A percentile compares a stretch with the other conserved stretches of the same genome.
Conservation (phyloP, 352 stramenopile genomes). For the Globisporangium parvum region DNA sequence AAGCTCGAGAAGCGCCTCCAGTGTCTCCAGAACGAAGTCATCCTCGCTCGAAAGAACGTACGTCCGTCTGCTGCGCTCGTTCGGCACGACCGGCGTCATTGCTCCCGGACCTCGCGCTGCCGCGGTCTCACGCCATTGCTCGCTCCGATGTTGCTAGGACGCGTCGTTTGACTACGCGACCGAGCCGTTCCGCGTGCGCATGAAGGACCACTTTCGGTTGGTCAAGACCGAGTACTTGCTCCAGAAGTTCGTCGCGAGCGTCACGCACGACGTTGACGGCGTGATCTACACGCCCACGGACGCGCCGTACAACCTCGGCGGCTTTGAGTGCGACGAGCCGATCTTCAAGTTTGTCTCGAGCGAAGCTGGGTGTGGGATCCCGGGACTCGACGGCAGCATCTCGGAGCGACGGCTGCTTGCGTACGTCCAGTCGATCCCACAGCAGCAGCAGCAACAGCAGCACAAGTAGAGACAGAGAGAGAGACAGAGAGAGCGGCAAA, state of each 20-base stretch:
- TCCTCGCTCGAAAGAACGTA: constrained; percentile 81
- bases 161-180: constrained; percentile 65
- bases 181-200: constrained; percentile 85
- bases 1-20: constrained; percentile 85
- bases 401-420: constrained; percentile 68
- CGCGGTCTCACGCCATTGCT: background rate
- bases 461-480: constrained; percentile 27
- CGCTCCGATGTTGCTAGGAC: constrained; percentile 33
- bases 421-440: constrained; percentile 72
- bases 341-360: constrained; percentile 89
- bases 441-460: constrained; percentile 3
- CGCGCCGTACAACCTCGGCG: constrained; percentile 78
- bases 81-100: too few species aligned
- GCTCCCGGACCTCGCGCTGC: too few species aligned
- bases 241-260: constrained; percentile 80
- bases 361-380: constrained; percentile 65
- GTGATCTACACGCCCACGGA: constrained; percentile 85
- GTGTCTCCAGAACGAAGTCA: constrained; percentile 87
- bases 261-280: constrained; percentile 83
- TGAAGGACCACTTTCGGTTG: constrained; percentile 87
- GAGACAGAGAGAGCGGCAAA: background rate
- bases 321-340: constrained; percentile 77
- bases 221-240: constrained; percentile 84
- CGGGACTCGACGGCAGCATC: constrained; percentile 77
- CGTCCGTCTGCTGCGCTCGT: too few species aligned